Evolutionary conservation across 306 rosid species (phyloP).

Genomic region (Vachellia collinsii): DNA sequence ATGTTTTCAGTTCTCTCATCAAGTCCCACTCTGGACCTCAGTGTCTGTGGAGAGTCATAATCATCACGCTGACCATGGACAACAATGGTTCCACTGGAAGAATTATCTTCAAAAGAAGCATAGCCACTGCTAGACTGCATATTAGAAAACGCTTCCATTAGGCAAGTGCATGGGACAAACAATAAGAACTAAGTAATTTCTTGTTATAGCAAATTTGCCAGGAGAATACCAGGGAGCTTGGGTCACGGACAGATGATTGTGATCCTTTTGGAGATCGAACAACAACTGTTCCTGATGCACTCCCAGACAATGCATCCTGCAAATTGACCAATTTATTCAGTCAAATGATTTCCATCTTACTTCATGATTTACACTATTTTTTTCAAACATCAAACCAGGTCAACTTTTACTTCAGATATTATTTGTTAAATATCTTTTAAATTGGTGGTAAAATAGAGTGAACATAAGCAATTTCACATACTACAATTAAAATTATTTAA

Average conservation of each 20-base stretch:
- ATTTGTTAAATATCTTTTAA: neutral
- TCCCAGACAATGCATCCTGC: conserved; percentile 18
- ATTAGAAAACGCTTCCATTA: neutral
- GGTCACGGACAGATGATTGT: neutral
- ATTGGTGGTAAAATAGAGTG: neutral
- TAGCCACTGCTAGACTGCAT: neutral
- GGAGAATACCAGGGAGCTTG: conserved; percentile 14
- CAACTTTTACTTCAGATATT: neutral
- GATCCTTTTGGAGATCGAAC: conserved; percentile 11
- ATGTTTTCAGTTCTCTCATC: neutral
- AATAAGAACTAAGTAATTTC: neutral
- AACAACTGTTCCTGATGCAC: conserved; percentile 16
- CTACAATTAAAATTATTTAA: neutral
- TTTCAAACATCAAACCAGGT: neutral
- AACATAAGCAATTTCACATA: neutral
- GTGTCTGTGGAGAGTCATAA: conserved; percentile 5
- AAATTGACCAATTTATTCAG: neutral
- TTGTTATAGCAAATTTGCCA: neutral
- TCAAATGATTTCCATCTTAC: neutral
- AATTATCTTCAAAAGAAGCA: conserved; percentile 19
- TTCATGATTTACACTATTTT: neutral
- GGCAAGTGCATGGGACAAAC: neutral
- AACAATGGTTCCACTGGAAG: conserved; percentile 18
- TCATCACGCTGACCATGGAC: conserved; percentile 19
- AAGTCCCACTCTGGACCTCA: conserved; percentile 4